Evolutionary conservation across 495 filamentous ascomycete species (phyloP).

Genomic region (Terfezia claveryi): DNA sequence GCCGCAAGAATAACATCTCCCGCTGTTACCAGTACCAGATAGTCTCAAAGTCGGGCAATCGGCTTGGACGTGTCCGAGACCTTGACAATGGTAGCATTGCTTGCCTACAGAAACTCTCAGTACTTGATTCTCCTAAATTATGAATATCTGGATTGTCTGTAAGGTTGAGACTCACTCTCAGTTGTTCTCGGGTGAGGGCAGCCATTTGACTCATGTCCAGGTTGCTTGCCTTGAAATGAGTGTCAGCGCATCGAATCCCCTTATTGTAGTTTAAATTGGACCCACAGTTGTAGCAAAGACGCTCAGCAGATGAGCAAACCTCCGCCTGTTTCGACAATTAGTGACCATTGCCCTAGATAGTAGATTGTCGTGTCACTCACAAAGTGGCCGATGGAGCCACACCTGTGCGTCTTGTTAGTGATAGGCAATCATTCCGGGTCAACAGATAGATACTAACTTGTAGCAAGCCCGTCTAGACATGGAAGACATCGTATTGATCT

Average conservation of each 20-base stretch:
- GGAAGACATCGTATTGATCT: constrained; percentile 45
- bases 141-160: neutral
- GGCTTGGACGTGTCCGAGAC: constrained; percentile 92
- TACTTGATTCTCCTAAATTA: neutral
- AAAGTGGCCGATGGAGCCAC: constrained; percentile 97
- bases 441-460: constrained; percentile 30
- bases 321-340: constrained; percentile 33
- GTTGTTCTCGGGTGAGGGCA: constrained; percentile 92
- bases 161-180: constrained; percentile 38
- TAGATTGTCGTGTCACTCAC: neutral
- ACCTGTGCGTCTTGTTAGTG: constrained; percentile 20
- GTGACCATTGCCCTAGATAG: too few relatives aligned
- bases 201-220: constrained; percentile 90
- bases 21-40: constrained; percentile 51
- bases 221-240: constrained; percentile 46
- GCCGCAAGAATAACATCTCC: constrained; percentile 90
- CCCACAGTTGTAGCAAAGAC: constrained; percentile 98
- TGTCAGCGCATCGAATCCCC: too few relatives aligned
- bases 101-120: constrained; percentile 34
- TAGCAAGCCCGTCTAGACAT: constrained; percentile 96
- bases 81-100: constrained; percentile 99
- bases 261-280: neutral
- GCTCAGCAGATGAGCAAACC: constrained; percentile 87
- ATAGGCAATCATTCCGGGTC: neutral
- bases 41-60: constrained; percentile 94